Evolutionary conservation across 179 eudicot species (phyloP).

Genomic region (Spergularia azorica): DNA sequence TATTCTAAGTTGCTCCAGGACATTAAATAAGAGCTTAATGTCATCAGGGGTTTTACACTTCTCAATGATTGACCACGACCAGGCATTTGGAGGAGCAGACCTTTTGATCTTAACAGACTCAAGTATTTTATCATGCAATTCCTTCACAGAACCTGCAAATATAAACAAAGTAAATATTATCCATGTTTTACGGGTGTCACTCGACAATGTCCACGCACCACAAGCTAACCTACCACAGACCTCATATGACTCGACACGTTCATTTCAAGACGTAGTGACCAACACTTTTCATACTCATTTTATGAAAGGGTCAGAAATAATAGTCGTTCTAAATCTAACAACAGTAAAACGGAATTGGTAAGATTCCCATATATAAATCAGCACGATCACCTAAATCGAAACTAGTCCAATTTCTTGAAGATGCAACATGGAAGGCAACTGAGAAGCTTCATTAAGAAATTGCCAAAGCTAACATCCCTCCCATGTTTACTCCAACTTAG

Average conservation of each 20-base stretch:
- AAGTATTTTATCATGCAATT: conserved; percentile 62
- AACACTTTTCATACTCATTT: no score
- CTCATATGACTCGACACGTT: no score
- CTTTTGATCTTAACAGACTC: conserved; percentile 55
- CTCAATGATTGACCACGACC: conserved; percentile 80
- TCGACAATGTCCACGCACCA: no score
- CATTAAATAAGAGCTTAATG: conserved; percentile 63
- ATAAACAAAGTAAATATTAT: conserved; percentile 15
- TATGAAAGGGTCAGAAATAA: no score
- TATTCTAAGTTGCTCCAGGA: conserved; percentile 61
- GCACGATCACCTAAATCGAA: neutral
- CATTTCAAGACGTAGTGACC: no score
- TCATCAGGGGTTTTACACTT: conserved; percentile 61
- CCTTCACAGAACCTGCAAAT: conserved; percentile 73
- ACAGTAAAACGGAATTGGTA: neutral
- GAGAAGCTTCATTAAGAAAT: neutral
- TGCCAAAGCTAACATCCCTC: neutral
- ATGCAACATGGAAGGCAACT: neutral
- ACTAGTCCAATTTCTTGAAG: neutral
- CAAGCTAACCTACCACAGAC: no score
- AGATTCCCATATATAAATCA: neutral
- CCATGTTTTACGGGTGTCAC: neutral
- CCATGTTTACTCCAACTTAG: neutral
- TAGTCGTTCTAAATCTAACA: neutral
- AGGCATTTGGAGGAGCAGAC: conserved; percentile 88